Conservation (phyloP, 2,329 filamentous ascomycete species). For the Plenodomus tracheiphilus region DNA sequence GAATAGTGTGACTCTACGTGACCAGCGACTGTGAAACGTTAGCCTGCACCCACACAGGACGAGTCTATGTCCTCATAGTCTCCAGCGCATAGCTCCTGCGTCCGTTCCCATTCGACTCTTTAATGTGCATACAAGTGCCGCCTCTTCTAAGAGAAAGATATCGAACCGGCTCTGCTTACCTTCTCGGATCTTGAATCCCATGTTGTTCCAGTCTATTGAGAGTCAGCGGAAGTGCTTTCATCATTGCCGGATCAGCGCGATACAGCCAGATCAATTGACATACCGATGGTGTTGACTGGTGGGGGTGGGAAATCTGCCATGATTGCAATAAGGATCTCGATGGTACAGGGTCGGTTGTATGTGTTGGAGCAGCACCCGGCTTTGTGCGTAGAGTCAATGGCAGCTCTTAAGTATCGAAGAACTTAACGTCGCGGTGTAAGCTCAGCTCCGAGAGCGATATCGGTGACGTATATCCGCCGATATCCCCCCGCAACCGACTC, state of each 20-base stretch:
- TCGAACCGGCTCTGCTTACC: constrained; percentile 55
- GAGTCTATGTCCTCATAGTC: too few species aligned
- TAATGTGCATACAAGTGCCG: too few species aligned
- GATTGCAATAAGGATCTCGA: constrained; percentile 6
- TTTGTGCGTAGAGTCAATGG: constrained; percentile 10
- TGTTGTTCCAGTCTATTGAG: constrained; percentile 77
- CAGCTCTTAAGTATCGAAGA: constrained; percentile 12
- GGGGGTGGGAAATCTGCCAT: constrained; percentile 64
- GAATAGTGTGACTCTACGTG: constrained; percentile 90
- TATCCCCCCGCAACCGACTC: constrained; percentile 30
- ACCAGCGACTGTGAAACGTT: constrained; percentile 70
- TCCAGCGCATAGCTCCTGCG: too few species aligned
- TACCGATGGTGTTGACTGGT: constrained; percentile 74
- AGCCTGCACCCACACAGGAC: constrained; percentile 3
- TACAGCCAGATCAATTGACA: constrained; percentile 14
- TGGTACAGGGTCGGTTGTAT: constrained; percentile 2
- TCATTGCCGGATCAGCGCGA: not conserved
- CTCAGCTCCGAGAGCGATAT: constrained; percentile 35
- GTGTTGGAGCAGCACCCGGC: constrained; percentile 5
- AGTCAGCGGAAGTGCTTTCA: constrained; percentile 9
- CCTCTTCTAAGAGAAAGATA: too few species aligned
- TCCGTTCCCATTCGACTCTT: too few species aligned
- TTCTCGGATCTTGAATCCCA: constrained; percentile 91
- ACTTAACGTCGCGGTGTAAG: constrained; percentile 20
- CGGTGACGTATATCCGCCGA: constrained; percentile 29